Evolutionary conservation across 495 filamentous ascomycete species (phyloP), one percentile per base, ranked within the genome.

Genomic region (Endocarpon pusillum): DNA sequence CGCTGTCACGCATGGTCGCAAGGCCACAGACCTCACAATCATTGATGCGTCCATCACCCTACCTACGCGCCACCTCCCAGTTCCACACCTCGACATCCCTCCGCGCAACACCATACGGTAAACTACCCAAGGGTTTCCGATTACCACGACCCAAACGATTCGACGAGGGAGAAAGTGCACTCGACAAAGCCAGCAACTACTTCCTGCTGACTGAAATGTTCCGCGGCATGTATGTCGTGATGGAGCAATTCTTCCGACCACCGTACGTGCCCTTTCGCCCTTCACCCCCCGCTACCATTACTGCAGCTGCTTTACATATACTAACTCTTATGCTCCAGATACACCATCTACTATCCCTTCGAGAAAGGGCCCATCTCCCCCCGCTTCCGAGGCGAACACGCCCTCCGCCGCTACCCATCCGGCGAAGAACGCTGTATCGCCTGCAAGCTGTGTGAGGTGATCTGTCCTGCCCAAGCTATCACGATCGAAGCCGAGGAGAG

Each of bases 401-500:
- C 89, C 29, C 69, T 97, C 29, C 73, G 89, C 47, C 72, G 89
- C 29, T 97, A 97, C 52, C 89, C 89, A 9, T 89, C 89, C 7
- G 89, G 89, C 42, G 89, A 97, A 57, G 89, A 97, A 62, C 78
- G 89, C 40, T 97, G 89, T 63, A 97, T 97, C 59, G 89, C 89
- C 40, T 97, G 89, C 78, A 96, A 97, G 66, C 71, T 97, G 32
- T 97, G 89, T 62, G 89, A 96, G 65, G 89, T 91, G 40, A 77
- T 97, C 55, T 97, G 89, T 67, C 89, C 89, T 9, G 89, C 89
- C 16, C 75, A 85, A 58, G 85, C 85, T 44, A 97, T 96, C 53
- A 96, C 87, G 16, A 97, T 97, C 47, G 89, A 97, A 62, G 91
- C 89, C 30, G 89, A 97, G 51, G 89, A 97, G 62, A 84, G 89